Percentiles rank a stretch among this genome's conserved stretches.
Evolutionary conservation across 2,329 filamentous ascomycete genomes (phyloP).

Genomic region (Blastomyces gilchristii): DNA sequence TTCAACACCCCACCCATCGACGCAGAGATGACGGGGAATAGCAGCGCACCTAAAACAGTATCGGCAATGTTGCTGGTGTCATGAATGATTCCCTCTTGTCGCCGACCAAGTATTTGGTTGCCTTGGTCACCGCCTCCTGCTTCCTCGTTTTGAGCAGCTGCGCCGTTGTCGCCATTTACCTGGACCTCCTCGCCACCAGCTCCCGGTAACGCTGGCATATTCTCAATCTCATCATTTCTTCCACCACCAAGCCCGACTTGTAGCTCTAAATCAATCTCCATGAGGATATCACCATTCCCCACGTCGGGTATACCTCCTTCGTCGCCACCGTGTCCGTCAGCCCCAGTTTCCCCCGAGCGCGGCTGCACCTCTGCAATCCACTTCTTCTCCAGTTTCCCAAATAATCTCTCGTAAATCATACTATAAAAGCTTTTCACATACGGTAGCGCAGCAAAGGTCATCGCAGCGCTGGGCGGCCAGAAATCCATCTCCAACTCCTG

Average conservation of each 20-base stretch:
- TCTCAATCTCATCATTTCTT: slow-evolving; percentile 27
- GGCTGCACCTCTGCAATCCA: slow-evolving; percentile 57
- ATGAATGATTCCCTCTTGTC: slow-evolving; percentile 42
- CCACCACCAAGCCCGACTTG: slow-evolving; percentile 41
- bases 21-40: slow-evolving; percentile 74
- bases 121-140: neutral
- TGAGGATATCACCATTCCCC: slow-evolving; percentile 35
- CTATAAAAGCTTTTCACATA: slow-evolving; percentile 57
- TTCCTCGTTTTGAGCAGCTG: slow-evolving; percentile 4
- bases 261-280: slow-evolving; percentile 43
- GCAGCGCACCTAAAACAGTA: slow-evolving; percentile 56
- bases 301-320: slow-evolving; percentile 25
- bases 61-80: slow-evolving; percentile 48
- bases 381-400: slow-evolving; percentile 46
- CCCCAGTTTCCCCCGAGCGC: slow-evolving; percentile 34
- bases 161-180: neutral
- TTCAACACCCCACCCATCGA: slow-evolving; percentile 67
- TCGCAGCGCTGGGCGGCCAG: slow-evolving; percentile 57
- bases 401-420: slow-evolving; percentile 49
- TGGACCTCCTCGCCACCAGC: slow-evolving; percentile 8
- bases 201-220: slow-evolving; percentile 3
- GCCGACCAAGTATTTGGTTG: slow-evolving; percentile 27
- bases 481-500: slow-evolving; percentile 44
- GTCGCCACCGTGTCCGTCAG: slow-evolving; percentile 22
- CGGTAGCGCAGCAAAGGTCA: slow-evolving; percentile 56